Conservation (phyloP, 2,329 filamentous ascomycete species). For the Botryotinia calthae region DNA sequence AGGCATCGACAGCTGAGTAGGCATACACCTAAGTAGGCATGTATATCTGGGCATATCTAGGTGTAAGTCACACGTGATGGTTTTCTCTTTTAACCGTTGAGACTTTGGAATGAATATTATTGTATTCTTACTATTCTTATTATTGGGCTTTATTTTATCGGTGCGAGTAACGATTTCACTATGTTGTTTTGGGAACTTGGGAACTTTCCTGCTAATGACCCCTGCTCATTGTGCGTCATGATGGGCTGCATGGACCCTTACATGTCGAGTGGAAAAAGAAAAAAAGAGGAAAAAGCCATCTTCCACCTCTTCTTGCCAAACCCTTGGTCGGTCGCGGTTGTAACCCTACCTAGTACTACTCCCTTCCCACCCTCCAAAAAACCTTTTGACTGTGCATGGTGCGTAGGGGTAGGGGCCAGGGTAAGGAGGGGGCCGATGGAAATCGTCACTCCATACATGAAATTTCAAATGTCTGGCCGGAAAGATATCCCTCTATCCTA, state of each 20-base stretch:
- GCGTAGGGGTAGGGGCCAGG: background rate
- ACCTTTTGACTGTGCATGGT: background rate
- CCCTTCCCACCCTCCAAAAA: background rate
- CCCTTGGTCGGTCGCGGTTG: background rate
- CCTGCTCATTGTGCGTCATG: conserved; percentile 3
- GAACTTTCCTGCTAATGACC: background rate
- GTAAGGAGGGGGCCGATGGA: background rate
- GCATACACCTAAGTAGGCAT: background rate
- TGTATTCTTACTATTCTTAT: no score
- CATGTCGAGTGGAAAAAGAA: background rate
- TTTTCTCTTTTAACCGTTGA: background rate
- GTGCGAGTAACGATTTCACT: no score
- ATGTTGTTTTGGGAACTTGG: background rate
- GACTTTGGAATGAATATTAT: background rate
- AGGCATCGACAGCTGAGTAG: background rate
- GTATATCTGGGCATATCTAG: background rate
- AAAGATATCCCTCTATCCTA: background rate
- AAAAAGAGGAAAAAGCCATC: background rate
- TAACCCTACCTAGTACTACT: background rate
- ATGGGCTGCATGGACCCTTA: conserved; percentile 1
- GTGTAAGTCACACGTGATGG: background rate
- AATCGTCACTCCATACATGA: conserved; percentile 2
- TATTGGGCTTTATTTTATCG: background rate
- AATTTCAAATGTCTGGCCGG: background rate
- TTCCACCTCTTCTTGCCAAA: background rate